Conservation (phyloP, 2,329 filamentous ascomycete species). For the Monosporascus sp. region DNA sequence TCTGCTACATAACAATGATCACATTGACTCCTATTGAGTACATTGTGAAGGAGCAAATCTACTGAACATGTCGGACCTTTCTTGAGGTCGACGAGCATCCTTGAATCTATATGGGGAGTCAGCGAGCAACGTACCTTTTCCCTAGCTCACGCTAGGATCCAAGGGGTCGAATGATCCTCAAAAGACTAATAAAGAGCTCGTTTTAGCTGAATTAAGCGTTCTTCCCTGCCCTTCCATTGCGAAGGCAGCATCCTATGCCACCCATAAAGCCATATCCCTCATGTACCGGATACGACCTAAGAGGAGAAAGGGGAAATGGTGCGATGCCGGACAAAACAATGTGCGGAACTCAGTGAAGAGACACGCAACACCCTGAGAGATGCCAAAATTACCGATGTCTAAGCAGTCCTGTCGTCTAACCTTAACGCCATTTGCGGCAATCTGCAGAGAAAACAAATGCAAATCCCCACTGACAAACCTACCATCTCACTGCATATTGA, state of each 20-base stretch:
- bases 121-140: slow-evolving; percentile 20
- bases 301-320: slow-evolving; percentile 3
- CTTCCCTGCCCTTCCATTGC: slow-evolving; percentile 2
- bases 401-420: slow-evolving; percentile 27
- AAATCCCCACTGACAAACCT: slow-evolving; percentile 9
- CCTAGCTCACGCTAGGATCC: slow-evolving; percentile 6
- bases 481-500: slow-evolving; percentile 6
- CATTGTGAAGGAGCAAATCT: slow-evolving; percentile 15
- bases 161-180: slow-evolving; percentile 7
- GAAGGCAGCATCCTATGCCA: slow-evolving; percentile 3
- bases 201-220: slow-evolving; percentile 7
- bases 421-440: slow-evolving; percentile 30
- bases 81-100: slow-evolving; percentile 14
- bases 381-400: slow-evolving; percentile 26
- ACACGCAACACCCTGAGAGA: slow-evolving; percentile 12
- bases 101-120: slow-evolving; percentile 22
- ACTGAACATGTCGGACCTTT: slow-evolving; percentile 15
- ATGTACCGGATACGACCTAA: slow-evolving; percentile 10
- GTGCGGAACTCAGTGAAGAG: slow-evolving; percentile 18
- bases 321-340: not conserved
- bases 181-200: slow-evolving; percentile 6
- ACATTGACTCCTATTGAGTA: slow-evolving; percentile 18
- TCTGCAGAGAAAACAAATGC: slow-evolving; percentile 18
- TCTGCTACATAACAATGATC: slow-evolving; percentile 19
- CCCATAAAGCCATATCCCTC: slow-evolving; percentile 8